Base-by-base conservation (phyloP, 805 yeast genomes). In the Tetrapisispora iriomotensis region DNA sequence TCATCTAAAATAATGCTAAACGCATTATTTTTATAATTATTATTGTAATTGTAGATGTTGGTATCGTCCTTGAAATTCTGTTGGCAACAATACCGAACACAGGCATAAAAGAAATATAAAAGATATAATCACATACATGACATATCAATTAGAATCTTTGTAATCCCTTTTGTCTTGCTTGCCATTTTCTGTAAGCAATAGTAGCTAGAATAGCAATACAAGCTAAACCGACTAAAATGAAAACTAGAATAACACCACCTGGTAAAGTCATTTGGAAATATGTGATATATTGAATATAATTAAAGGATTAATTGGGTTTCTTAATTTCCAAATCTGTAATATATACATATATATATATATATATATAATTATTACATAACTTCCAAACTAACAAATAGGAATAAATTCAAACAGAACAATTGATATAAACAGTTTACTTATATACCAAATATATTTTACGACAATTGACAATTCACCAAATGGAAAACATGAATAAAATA, bases 211-310 rank as follows among this genome's bases (percentile, higher is more conserved):
- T 53, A 42, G 60, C 64, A 45, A 51, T 41, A 49, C 49, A 38
- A 42, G 66, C 61, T 49, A 60, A 54, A 47, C 55, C 58, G 47
- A 58, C 58, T 42, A 61, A 49, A 43, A 61, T 66, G 66, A 78
- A 77, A 50, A 79, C 85, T 61, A 78, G 69, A 62, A 78, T 78
- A 67, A 79, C 84, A 66, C 85, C 85, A 48, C 78, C 70, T 63
- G 85, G 83, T 58, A 78, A 69, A 29, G 37, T 37, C 30, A 27
- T 34, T 20, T 18, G 13, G 6, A n/a, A 8, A 15, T 20, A n/a
- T 26, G 8, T 6, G 6, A 26, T 26, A 8, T 6, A 12, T 12
- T 8, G 7, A 8, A 26, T 26, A 26, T 12, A 26, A 12, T 5
- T 26, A 26, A 12, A 8, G 8, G 10, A 8, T 23, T n/a, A n/a